Conservation (phyloP, 108 stramenopile species). For the Fistulifera solaris region DNA sequence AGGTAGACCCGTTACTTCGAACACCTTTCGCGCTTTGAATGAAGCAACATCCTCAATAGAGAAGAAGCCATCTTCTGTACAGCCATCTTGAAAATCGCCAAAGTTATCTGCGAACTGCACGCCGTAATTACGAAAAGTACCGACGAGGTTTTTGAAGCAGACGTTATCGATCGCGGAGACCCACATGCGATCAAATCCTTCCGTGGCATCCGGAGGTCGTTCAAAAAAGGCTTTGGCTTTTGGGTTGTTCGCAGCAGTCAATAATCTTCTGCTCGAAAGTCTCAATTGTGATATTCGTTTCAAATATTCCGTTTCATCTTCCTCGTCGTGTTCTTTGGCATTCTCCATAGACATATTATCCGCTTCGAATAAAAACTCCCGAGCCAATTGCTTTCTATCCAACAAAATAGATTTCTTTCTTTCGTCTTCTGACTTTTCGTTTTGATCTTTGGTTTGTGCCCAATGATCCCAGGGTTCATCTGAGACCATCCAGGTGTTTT, state of each 20-base stretch:
- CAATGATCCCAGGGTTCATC: conserved; percentile 77
- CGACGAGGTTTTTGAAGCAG: conserved; percentile 51
- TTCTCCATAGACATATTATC: conserved; percentile 8
- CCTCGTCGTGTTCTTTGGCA: conserved; percentile 24
- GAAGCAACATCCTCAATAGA: conserved; percentile 78
- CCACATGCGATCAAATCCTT: conserved; percentile 77
- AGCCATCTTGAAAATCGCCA: conserved; percentile 65
- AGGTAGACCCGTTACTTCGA: conserved; percentile 68
- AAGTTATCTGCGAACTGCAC: conserved; percentile 82
- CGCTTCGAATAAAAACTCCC: conserved; percentile 9
- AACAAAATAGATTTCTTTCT: neutral
- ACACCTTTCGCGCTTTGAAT: conserved; percentile 74
- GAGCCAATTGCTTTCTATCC: neutral
- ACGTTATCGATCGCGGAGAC: conserved; percentile 69
- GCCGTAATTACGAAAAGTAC: conserved; percentile 71
- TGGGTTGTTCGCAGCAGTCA: conserved; percentile 50
- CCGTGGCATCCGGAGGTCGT: conserved; percentile 43
- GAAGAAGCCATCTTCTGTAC: conserved; percentile 42
- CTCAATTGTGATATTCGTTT: conserved; percentile 38
- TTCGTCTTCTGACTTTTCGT: neutral
- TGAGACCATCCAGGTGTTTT: conserved; percentile 15
- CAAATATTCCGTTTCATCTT: conserved; percentile 45
- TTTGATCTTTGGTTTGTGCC: conserved; percentile 12
- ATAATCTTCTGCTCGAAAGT: conserved; percentile 38
- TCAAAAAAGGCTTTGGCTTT: conserved; percentile 59